These are phyloP conservation scores for Exophiala sp. DNA, from an alignment of 2,329 filamentous ascomycete genomes.

Conservation along the genomic window DNA sequence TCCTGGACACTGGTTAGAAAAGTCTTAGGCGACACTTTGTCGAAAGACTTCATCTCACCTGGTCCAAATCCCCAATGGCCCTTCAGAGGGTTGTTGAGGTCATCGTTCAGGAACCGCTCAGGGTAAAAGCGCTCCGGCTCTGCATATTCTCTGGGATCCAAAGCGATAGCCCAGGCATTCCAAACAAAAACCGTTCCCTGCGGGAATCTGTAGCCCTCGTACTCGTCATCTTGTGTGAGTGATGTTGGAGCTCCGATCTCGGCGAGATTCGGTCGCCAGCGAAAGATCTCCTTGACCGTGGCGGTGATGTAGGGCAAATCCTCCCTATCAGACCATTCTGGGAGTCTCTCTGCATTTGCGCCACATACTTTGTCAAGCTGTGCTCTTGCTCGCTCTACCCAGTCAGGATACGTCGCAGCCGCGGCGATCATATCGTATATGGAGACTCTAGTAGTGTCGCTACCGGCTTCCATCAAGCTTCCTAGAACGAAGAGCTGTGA, in stretches of 20 bases:
- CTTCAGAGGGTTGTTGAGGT: conserved; percentile 2
- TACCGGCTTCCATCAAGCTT: conserved; percentile 30
- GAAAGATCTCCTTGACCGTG: conserved; percentile 32
- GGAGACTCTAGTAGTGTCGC: conserved; percentile 28
- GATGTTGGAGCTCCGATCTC: conserved; percentile 36
- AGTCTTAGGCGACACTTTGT: background rate
- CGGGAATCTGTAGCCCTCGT: conserved; percentile 49
- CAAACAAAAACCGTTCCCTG: conserved; percentile 43
- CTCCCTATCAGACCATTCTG: conserved; percentile 30
- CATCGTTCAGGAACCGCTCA: conserved; percentile 9
- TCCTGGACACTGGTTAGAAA: background rate
- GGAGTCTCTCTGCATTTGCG: conserved; percentile 26
- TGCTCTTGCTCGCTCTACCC: conserved; percentile 25
- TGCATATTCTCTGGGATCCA: background rate
- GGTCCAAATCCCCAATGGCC: conserved; percentile 1
- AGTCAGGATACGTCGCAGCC: conserved; percentile 24
- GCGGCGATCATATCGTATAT: conserved; percentile 27
- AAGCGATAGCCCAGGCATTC: background rate
- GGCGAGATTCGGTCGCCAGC: conserved; percentile 34
- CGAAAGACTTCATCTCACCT: background rate
- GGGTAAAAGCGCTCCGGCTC: conserved; percentile 1
- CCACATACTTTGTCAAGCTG: conserved; percentile 25
- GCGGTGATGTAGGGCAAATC: conserved; percentile 34
- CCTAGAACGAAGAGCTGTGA: background rate
- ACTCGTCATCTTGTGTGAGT: conserved; percentile 22